Evolutionary conservation across 2,329 filamentous ascomycete species (phyloP), one percentile per base, ranked within the genome.

Genomic region (Scytalidium lignicola): DNA sequence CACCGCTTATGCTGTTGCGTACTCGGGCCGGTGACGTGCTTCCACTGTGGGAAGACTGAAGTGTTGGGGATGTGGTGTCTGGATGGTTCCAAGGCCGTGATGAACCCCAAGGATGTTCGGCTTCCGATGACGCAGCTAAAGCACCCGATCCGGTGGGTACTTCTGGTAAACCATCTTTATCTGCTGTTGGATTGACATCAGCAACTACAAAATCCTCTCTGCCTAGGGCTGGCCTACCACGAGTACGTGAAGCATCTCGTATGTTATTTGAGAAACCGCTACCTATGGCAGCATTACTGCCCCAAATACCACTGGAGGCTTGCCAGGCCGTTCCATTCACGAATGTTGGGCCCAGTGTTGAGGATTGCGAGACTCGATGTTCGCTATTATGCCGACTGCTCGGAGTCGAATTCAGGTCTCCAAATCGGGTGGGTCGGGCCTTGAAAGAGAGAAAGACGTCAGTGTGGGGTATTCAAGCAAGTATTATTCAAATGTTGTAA

Each of bases 131-230:
- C 41, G 80, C 75, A 51, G 87, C 75, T 37, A 90, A 72, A 51
- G 85, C 86, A 52, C 82, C 77, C 5, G 86, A 88, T 44, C 86
- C 86, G 3, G 81, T 83, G 60, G 84, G 80, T 48, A 71, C 75
- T 56, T 79, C 76, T 37, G 66, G 58, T 23, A 70, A 70, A 20
- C 64, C 55, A 42, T 73, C 70, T 29, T 68, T 68, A 18, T 65
- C 65, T 50, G 66, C 67, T 67, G 54, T 48, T 52, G 47, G 40
- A 29, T 45, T 19, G 19, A 39, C 37, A 53, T 63, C 49, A 65
- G 61, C 56, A 53, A 51, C 45, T 44, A 49, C 43, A 28, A 39
- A 39, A 50, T 43, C 13, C 29, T 51, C 43, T 26, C 37, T 47
- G 21, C 32, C 37, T 49, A 41, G 32, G 49, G 41, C 39, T 40